Percentiles rank a stretch among this genome's conserved stretches.
phyloP scores from a whole-genome alignment of 306 rosid genomes.

The Casuarina equisetifolia region DNA sequence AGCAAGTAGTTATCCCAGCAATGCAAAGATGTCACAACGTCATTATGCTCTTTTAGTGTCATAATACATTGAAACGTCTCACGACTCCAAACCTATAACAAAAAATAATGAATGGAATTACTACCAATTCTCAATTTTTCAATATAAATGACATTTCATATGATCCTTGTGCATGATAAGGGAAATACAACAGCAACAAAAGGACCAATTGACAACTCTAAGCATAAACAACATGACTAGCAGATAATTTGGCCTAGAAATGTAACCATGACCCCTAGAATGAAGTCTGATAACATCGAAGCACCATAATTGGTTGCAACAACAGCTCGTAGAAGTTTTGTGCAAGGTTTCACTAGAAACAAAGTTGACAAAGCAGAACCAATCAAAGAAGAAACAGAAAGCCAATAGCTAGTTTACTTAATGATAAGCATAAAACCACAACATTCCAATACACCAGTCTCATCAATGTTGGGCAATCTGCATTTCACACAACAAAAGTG shows the following conservation, averaged over 20 bases:
- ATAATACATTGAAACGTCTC: too few relatives aligned
- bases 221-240: neutral
- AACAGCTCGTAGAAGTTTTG: too few relatives aligned
- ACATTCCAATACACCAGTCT: neutral
- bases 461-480: neutral
- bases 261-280: neutral
- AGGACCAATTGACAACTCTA: too few relatives aligned
- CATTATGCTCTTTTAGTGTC: too few relatives aligned
- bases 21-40: too few relatives aligned
- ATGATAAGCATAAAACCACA: neutral
- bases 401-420: neutral
- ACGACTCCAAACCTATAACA: conserved; percentile 27
- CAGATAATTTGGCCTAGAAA: neutral
- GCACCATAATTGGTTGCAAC: too few relatives aligned
- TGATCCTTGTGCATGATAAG: neutral
- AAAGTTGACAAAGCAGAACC: too few relatives aligned
- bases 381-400: too few relatives aligned
- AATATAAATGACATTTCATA: too few relatives aligned
- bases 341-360: neutral
- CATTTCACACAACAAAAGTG: neutral
- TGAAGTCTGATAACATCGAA: too few relatives aligned
- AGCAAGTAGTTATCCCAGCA: too few relatives aligned
- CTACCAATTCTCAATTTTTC: neutral
- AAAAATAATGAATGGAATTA: neutral
- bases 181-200: neutral